Base-by-base conservation (phyloP, 2,329 filamentous ascomycete species). In the Aspergillus versicolor region DNA sequence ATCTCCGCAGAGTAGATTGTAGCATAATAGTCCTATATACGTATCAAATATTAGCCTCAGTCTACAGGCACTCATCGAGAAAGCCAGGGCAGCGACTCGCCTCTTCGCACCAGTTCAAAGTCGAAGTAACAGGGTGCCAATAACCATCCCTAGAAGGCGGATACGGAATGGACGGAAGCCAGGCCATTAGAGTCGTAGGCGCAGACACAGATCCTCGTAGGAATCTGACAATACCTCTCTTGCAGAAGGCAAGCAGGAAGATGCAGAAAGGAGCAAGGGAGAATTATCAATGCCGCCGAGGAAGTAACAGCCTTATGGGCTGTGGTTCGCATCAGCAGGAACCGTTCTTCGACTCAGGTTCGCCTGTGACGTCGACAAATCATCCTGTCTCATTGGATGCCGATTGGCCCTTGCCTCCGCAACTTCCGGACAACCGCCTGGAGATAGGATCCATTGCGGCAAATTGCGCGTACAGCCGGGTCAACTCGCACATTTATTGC, bases 51-150 rank as follows among this genome's bases (percentile, higher is more conserved):
- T 61, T 58, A 61, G 50, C 44, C 34, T 30, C 6, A 40, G 53
- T n/a, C 3, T 11, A 15, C 13, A n/a, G 24, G 4, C 24, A 5
- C 44, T 13, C 24, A 17, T 21, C 12, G 21, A 43, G 30, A 13
- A 22, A 37, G 9, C 21, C 12, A 41, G 32, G 21, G 11, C 15
- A 13, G 34, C 15, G 4, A 56, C 72, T 60, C 71, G 87, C 87
- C 81, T 91, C 89, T 80, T 92, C 89, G 69, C 89, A 92, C 83
- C 89, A 92, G 71, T 92, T 90, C 44, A 91, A 68, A 0, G 88
- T 91, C 8, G 86, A 86, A 1, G 88, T 91, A 55, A 88, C 85
- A 21, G 87, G 84, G 5, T 81, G 83, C 88, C 88, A 91, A 70
- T 84, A 85, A 19, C 87, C 87, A 38, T 73, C 65, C 68, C 79